phyloP scores from a whole-genome alignment of 148 eudicot genomes.

The Dysphania ambrosioides region DNA sequence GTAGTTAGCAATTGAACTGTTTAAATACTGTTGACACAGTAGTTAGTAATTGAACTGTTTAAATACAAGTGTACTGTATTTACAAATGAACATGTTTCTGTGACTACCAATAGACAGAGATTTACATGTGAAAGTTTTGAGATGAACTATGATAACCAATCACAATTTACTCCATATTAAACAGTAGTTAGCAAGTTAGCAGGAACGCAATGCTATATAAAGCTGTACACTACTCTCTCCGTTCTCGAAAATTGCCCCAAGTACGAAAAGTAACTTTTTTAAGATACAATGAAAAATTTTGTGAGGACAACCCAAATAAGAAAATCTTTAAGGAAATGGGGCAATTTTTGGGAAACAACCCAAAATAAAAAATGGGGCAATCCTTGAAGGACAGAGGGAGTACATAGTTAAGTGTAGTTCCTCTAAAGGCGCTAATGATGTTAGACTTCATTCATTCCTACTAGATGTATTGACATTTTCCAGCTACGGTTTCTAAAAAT shows the following conservation, averaged over 20 bases:
- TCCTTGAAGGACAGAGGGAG: too few species aligned
- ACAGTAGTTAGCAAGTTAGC: not conserved
- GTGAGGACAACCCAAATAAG: too few species aligned
- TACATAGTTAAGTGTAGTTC: not conserved
- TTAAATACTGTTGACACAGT: not conserved
- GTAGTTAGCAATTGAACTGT: not conserved
- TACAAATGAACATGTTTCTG: not conserved
- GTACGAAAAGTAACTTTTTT: too few species aligned
- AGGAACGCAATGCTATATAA: not conserved
- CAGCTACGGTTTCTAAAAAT: not conserved
- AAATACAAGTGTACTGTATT: not conserved
- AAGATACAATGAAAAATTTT: too few species aligned
- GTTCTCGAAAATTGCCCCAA: too few species aligned
- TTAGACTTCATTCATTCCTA: not conserved
- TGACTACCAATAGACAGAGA: not conserved
- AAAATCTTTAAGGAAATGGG: too few species aligned
- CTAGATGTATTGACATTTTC: not conserved
- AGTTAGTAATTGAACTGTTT: not conserved
- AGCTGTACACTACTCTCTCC: too few species aligned
- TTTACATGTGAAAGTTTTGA: not conserved
- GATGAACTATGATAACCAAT: not conserved
- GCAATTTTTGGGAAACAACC: too few species aligned
- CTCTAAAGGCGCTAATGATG: too few species aligned
- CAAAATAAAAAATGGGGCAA: too few species aligned
- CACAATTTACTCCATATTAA: not conserved